phyloP scores from a whole-genome alignment of 352 stramenopile genomes.

The Pythium catenulatum region DNA sequence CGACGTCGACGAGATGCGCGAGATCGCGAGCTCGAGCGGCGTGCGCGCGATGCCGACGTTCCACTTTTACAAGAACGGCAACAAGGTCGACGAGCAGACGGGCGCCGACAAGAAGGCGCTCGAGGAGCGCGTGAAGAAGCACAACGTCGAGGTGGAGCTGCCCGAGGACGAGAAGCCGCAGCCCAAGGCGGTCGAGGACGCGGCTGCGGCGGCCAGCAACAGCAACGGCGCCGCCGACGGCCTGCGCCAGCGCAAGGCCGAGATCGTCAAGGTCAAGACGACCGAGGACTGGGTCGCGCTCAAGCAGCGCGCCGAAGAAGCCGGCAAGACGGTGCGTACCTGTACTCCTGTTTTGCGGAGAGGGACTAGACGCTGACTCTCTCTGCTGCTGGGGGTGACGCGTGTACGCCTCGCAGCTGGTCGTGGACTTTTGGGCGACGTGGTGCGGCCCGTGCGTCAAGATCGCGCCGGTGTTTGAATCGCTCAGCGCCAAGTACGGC shows the following conservation, averaged over 20 bases:
- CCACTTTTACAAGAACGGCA: slow-evolving; percentile 95
- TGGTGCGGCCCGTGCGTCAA: slow-evolving; percentile 92
- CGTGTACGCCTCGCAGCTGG: slow-evolving; percentile 64
- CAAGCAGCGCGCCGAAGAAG: slow-evolving; percentile 70
- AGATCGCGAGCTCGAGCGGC: slow-evolving; percentile 80
- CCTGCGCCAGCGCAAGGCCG: slow-evolving; percentile 80
- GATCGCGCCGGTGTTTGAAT: slow-evolving; percentile 88
- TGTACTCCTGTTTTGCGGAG: background rate
- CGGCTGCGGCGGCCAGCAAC: too few relatives aligned
- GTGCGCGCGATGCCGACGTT: slow-evolving; percentile 97
- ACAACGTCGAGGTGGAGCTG: slow-evolving; percentile 89
- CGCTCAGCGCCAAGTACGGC: slow-evolving; percentile 77
- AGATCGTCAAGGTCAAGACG: slow-evolving; percentile 71
- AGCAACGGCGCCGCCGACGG: slow-evolving; percentile 51
- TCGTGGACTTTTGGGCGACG: slow-evolving; percentile 92
- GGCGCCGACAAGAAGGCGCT: slow-evolving; percentile 87
- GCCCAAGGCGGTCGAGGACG: slow-evolving; percentile 14
- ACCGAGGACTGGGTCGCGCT: slow-evolving; percentile 77
- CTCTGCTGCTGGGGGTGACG: background rate
- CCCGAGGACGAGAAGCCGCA: slow-evolving; percentile 80
- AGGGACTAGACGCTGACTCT: too few relatives aligned
- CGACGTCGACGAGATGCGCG: slow-evolving; percentile 91
- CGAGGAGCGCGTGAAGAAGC: slow-evolving; percentile 81
- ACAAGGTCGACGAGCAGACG: slow-evolving; percentile 93
- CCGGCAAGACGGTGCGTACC: slow-evolving; percentile 65